These are phyloP conservation scores for Labyrinthula sp. DNA, from an alignment of 352 stramenopile species.

Conservation along the genomic window DNA sequence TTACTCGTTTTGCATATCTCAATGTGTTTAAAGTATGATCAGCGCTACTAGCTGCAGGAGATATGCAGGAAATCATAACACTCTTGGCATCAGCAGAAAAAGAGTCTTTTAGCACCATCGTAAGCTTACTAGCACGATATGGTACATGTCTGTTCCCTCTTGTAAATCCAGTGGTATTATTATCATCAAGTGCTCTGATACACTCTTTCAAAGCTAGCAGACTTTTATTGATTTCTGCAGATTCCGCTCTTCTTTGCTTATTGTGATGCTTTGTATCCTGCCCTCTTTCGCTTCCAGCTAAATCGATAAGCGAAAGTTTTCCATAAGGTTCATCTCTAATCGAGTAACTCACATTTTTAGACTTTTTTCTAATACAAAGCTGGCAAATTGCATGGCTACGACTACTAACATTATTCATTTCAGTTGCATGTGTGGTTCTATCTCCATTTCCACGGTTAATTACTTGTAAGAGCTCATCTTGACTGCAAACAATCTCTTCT, in stretches of 20 bases:
- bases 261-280: constrained; percentile 79
- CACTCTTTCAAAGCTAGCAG: constrained; percentile 86
- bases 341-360: too few species aligned
- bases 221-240: constrained; percentile 89
- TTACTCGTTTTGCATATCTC: constrained; percentile 74
- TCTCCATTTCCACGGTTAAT: constrained; percentile 66
- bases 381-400: constrained; percentile 70
- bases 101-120: constrained; percentile 88
- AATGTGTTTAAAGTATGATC: constrained; percentile 91
- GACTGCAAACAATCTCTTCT: constrained; percentile 56
- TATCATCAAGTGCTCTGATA: constrained; percentile 65
- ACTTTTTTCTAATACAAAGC: constrained; percentile 46
- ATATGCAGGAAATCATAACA: constrained; percentile 82
- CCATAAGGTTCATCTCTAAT: constrained; percentile 37
- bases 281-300: constrained; percentile 78
- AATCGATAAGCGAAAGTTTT: constrained; percentile 81
- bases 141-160: constrained; percentile 60
- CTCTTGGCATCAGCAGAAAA: constrained; percentile 78
- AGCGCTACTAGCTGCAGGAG: constrained; percentile 51
- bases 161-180: too few species aligned
- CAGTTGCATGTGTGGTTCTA: constrained; percentile 58
- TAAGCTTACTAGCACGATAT: constrained; percentile 82
- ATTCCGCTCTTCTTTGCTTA: constrained; percentile 71
- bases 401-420: constrained; percentile 63
- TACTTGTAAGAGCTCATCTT: constrained; percentile 67